Evolutionary conservation across 164 flowering plant genomes (phyloP), one percentile per base, ranked within the genome.

Genomic region (Paratinospora sagittata): DNA sequence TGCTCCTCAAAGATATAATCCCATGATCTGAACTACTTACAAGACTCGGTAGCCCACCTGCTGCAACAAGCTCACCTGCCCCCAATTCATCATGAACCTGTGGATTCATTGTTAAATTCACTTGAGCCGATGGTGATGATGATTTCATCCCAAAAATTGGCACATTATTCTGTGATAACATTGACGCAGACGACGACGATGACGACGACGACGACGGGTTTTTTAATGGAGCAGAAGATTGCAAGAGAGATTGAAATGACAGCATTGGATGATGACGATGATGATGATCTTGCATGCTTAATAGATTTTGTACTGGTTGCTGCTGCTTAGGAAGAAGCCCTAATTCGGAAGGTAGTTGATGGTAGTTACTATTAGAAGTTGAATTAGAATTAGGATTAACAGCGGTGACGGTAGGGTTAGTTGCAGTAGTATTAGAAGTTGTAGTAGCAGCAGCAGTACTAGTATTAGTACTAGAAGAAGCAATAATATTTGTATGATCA

Each of bases 241-340:
- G 78, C 24, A 75, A 26, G 27, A 80, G 77, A 39, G 90, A 80
- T 33, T 83, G 87, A 62, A 85, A 82, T 41, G 84, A 65, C 49
- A 82, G 72, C 41, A 76, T 70, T 10, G 78, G 82, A 70, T 74
- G 61, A 19, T 55, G 61, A 52, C 14, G 21, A 17, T 52, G 60
- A 55, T 55, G 24, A n/a, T 55, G 14, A 52, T 3, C n/a, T 27
- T 82, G 82, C 81, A 82, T 75, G 81, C 67, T 76, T 8, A 82
- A 68, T 65, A 78, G 37, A 71, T 73, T 80, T 27, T 77, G 82
- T 12, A n/a, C 27, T 63, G 74, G 27, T 69, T 67, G 34, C 34
- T 30, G 34, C 34, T 30, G 34, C 34, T 30, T 30, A 30, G 34
- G 68, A 1, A 57, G 72, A 12, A 76, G 76, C 64, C 79, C 80